phyloP scores from a whole-genome alignment of 129 eudicot genomes.

The Centella asiatica region DNA sequence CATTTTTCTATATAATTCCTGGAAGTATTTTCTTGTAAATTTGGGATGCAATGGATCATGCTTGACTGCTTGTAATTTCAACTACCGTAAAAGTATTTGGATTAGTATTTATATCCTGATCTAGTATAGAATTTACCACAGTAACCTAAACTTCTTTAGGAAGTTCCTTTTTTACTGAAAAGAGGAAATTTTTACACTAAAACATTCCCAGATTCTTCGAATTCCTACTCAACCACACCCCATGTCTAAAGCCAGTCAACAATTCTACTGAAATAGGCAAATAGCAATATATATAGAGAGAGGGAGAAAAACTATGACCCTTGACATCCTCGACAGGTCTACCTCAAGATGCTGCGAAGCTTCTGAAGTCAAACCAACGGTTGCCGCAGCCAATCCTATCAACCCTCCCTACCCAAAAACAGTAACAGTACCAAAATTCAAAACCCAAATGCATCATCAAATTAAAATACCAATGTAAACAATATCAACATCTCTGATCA shows the following conservation, averaged over 20 bases:
- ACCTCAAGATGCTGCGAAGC: conserved; percentile 98
- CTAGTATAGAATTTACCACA: background rate
- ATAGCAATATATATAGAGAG: background rate
- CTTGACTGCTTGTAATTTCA: background rate
- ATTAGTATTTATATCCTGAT: background rate
- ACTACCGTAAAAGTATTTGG: background rate
- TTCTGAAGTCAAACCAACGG: conserved; percentile 80
- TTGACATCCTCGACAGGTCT: background rate
- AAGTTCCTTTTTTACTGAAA: background rate
- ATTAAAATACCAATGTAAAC: background rate
- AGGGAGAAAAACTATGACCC: background rate
- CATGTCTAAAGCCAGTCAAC: background rate
- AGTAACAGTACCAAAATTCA: background rate
- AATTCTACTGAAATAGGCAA: background rate
- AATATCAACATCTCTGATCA: background rate
- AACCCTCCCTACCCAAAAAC: conserved; percentile 62
- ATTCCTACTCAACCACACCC: background rate
- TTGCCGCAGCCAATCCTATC: conserved; percentile 96
- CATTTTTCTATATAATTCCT: background rate
- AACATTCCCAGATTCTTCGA: background rate
- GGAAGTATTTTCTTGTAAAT: no score
- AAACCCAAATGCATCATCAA: background rate
- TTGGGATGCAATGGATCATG: background rate
- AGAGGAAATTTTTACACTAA: background rate
- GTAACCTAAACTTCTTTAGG: no score